Conservation (phyloP, 1,139 yeast species). For the Torulaspora pretoriensis region DNA sequence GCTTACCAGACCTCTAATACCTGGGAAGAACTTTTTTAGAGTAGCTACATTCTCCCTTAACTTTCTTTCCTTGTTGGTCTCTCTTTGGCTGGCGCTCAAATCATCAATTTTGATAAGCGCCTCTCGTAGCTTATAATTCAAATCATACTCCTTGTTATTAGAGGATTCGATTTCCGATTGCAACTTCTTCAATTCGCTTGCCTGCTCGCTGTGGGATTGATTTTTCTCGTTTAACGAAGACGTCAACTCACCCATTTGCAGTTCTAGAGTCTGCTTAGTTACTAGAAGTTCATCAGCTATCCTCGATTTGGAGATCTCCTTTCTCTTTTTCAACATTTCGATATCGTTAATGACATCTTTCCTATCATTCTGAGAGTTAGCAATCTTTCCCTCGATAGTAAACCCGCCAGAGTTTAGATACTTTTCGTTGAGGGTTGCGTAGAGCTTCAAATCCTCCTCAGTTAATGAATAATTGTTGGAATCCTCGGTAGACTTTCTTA, state of each 20-base stretch:
- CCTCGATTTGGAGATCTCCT: conserved; percentile 40
- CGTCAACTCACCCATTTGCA: conserved; percentile 39
- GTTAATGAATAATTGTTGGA: conserved; percentile 41
- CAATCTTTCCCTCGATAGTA: conserved; percentile 49
- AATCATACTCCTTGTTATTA: conserved; percentile 43
- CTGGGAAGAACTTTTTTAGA: conserved; percentile 68
- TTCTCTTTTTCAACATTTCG: conserved; percentile 41
- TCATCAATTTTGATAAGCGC: conserved; percentile 63
- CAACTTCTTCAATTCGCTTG: conserved; percentile 36
- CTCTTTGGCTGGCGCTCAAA: conserved; percentile 69
- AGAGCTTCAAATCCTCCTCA: conserved; percentile 53
- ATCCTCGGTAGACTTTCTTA: conserved; percentile 32
- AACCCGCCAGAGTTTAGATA: conserved; percentile 60
- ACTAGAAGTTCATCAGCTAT: conserved; percentile 38
- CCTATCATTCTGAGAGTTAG: conserved; percentile 44
- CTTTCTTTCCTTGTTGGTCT: conserved; percentile 62
- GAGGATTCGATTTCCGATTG: conserved; percentile 35
- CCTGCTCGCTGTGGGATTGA: conserved; percentile 41
- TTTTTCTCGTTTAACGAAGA: conserved; percentile 45
- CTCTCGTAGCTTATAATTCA: conserved; percentile 61
- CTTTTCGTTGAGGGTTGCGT: conserved; percentile 54
- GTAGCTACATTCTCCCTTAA: conserved; percentile 68
- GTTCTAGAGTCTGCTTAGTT: conserved; percentile 42
- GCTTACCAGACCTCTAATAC: conserved; percentile 73
- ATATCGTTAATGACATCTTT: conserved; percentile 43